Evolutionary conservation across 495 filamentous ascomycete species (phyloP).

Genomic region (Penicillium verhagenii): DNA sequence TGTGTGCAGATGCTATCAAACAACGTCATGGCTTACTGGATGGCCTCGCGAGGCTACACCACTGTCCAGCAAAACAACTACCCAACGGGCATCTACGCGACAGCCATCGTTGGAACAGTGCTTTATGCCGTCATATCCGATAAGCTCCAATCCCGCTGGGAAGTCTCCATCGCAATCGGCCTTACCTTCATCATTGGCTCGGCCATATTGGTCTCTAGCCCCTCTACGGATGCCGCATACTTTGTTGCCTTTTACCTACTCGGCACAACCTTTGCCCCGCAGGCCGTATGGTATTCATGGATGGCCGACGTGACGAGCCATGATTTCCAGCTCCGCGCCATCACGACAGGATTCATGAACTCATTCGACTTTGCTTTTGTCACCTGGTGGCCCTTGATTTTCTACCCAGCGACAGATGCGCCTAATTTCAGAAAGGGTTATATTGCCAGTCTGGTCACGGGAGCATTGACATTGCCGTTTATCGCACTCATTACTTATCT

Average conservation of each 20-base stretch:
- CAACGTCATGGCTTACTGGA: conserved; percentile 39
- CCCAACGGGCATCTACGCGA: conserved; percentile 32
- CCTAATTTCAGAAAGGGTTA: conserved; percentile 35
- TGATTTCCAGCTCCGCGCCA: conserved; percentile 34
- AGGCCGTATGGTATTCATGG: conserved; percentile 41
- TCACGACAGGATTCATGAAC: conserved; percentile 39
- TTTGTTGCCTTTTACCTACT: conserved; percentile 36
- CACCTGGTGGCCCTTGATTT: conserved; percentile 39
- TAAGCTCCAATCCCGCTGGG: conserved; percentile 33
- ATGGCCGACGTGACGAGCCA: conserved; percentile 35
- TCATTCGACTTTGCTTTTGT: conserved; percentile 40
- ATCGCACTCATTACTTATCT: conserved; percentile 30
- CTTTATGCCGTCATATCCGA: conserved; percentile 37
- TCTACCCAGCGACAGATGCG: conserved; percentile 34
- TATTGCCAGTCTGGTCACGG: conserved; percentile 35
- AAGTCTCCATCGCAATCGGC: conserved; percentile 34
- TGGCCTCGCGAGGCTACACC: conserved; percentile 34
- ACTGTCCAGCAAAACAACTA: conserved; percentile 37
- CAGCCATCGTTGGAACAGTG: conserved; percentile 32
- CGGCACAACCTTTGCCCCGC: conserved; percentile 35
- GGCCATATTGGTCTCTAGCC: conserved; percentile 29
- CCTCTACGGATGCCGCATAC: conserved; percentile 23
- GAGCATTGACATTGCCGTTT: conserved; percentile 29
- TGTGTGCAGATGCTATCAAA: conserved; percentile 33
- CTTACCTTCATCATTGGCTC: conserved; percentile 33